Evolutionary conservation across 306 rosid genomes (phyloP), one percentile per base, ranked within the genome.

Genomic region (Vigna unguiculata): DNA sequence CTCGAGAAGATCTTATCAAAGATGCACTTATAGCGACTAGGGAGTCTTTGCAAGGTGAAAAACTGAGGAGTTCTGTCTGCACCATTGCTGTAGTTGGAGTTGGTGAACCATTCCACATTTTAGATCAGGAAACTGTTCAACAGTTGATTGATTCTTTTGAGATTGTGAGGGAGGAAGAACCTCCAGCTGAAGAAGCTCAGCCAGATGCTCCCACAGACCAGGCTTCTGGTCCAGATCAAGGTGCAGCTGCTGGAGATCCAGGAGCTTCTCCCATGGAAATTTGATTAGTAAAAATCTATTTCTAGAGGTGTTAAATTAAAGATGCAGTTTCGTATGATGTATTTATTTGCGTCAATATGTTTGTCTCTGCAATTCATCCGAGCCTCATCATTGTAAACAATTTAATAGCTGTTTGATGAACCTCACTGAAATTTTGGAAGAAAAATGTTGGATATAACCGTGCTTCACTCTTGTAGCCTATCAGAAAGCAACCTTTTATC

Each of bases 1-100:
- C 96, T 4, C 62, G 91, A 79, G 97, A 92, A 52, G 97, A 96
- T 11, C 90, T 96, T 74, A 91, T 96, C 83, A 92, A 89, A 88
- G 99, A 96, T 83, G 98, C 98, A 17, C 98, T 96, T 40, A 89
- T 91, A 53, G 99, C 99, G 14, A 96, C 99, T 16, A 88, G 99
- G 80, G 99, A 95, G 80, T 89, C 97, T 21, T 86, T 95, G 87
- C 98, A 95, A 82, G 98, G 98, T 65, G 97, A 95, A 60, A 95
- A 95, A 62, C 92, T 95, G 72, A 89, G 75, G 74, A 84, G 97
- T 81, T 92, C 97, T 36, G 86, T 92, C 20, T 95, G 98, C 85
- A 95, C 98, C 9, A 17, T 95, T 84, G 93, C 97, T 48, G 91
- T 95, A 45, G 77, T 92, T 48, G 98, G 97, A 73, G 96, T 84